Base-by-base conservation (phyloP, 129 eudicot genomes). In the Tagetes erecta region DNA sequence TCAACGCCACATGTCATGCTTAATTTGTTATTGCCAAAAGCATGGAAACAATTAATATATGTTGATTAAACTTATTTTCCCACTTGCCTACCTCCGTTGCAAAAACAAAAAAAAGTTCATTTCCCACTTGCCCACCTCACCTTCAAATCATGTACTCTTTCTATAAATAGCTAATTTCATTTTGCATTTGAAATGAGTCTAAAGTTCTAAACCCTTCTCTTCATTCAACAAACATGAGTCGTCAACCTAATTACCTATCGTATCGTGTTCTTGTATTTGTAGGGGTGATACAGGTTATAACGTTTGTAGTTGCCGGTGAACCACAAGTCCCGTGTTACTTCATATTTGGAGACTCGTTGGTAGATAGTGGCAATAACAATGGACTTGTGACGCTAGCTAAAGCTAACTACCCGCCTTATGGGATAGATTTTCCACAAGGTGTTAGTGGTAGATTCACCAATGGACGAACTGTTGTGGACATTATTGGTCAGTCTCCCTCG, bases 381-480 rank as follows among this genome's bases (percentile, higher is more conserved):
- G 75, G 57, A 3, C 72, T 79, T 13, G 13, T 1, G 4, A 85
- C 96, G 0, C 0, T 9, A 30, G 94, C 87, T n/a, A 91, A 80
- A 72, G 81, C 83, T 3, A 84, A 91, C 67, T 86, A 67, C 41
- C 45, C 42, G 3, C 97, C 97, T 2, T 91, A 88, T 31, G 95
- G 97, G 34, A 56, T 86, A 42, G 97, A 91, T 74, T 86, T 78
- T 67, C 85, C 86, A 3, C 74, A 6, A 4, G 96, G 87, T 0
- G 75, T 83, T 2, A 86, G 88, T 4, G 97, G 92, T 59, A 70
- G 97, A 64, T 91, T 91, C 66, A 59, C 84, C 78, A 88, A 91
- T 36, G 90, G 90, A 2, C 75, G 69, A 10, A 88, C 71, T 0
- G 34, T 65, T 1, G 84, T 80, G 0, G 96, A 91, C 79, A 49